A percentile compares a stretch with the other conserved stretches of the same genome.
phyloP scores from a whole-genome alignment of 257 asterid species.

The Anisodus tanguticus region DNA sequence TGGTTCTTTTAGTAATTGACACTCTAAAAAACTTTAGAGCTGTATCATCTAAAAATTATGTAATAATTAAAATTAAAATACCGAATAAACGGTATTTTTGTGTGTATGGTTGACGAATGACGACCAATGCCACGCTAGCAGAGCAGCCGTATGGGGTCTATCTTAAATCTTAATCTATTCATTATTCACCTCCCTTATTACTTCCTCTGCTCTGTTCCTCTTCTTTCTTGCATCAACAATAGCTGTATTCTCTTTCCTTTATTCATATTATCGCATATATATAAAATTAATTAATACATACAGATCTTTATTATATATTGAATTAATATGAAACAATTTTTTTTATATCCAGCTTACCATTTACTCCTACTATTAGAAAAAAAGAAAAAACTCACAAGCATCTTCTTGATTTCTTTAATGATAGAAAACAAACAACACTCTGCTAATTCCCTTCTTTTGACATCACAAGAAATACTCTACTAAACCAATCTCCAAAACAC shows the following conservation, averaged over 20 bases:
- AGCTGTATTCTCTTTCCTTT: constrained; percentile 23
- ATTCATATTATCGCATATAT: background rate
- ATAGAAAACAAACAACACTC: background rate
- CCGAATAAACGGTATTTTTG: too few relatives aligned
- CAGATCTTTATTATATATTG: background rate
- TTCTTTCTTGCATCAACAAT: constrained; percentile 25
- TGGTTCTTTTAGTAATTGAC: background rate
- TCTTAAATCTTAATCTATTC: background rate
- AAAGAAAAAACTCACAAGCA: constrained; percentile 30
- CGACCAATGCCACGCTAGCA: constrained; percentile 38
- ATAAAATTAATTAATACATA: background rate
- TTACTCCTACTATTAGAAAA: too few relatives aligned
- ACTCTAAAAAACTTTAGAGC: too few relatives aligned
- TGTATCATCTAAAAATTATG: too few relatives aligned
- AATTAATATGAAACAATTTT: background rate
- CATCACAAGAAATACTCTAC: constrained; percentile 1
- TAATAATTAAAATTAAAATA: too few relatives aligned
- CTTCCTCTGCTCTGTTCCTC: constrained; percentile 33
- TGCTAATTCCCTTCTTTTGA: constrained; percentile 14
- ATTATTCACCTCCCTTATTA: constrained; percentile 33
- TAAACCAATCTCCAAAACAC: background rate
- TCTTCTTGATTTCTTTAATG: constrained; percentile 37
- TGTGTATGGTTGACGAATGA: constrained; percentile 20
- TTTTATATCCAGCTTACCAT: too few relatives aligned
- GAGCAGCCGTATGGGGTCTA: constrained; percentile 31